Conservation (phyloP, 805 yeast species). For the Hanseniaspora clermontiae region DNA sequence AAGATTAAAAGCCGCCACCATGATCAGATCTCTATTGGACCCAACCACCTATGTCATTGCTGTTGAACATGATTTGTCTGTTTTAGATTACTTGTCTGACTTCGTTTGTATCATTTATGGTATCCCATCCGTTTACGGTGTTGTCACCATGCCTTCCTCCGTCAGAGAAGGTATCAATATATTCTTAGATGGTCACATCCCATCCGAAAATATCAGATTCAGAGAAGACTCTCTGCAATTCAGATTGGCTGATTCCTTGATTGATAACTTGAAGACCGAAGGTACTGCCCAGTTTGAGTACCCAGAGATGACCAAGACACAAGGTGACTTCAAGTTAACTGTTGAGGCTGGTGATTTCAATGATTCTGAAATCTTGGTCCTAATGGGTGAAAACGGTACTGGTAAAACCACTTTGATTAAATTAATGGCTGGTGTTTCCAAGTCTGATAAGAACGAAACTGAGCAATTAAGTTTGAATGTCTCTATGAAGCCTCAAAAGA, state of each 20-base stretch:
- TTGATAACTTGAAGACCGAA: constrained; percentile 51
- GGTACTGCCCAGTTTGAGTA: constrained; percentile 66
- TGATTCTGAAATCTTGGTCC: constrained; percentile 90
- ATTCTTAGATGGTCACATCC: constrained; percentile 95
- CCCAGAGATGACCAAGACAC: constrained; percentile 77
- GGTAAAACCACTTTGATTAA: constrained; percentile 98
- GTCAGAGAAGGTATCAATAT: constrained; percentile 99
- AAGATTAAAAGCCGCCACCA: constrained; percentile 92
- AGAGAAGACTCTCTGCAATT: constrained; percentile 92
- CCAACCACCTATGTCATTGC: constrained; percentile 79
- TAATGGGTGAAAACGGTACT: constrained; percentile 99
- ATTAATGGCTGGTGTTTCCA: constrained; percentile 81
- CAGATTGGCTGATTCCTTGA: constrained; percentile 67
- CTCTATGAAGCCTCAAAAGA: constrained; percentile 97
- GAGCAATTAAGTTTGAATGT: constrained; percentile 81
- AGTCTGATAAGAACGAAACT: constrained; percentile 69
- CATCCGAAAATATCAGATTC: constrained; percentile 91
- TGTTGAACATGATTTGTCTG: constrained; percentile 98
- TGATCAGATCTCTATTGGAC: constrained; percentile 72
- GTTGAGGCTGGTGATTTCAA: constrained; percentile 84
- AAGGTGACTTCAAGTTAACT: constrained; percentile 84
- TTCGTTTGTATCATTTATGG: constrained; percentile 94
- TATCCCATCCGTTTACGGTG: constrained; percentile 97
- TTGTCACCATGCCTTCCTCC: constrained; percentile 88
- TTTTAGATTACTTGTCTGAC: constrained; percentile 91